Percentiles rank a stretch among this genome's conserved stretches.
Conservation (phyloP, 306 rosid genomes). For the Abrus precatorius region DNA sequence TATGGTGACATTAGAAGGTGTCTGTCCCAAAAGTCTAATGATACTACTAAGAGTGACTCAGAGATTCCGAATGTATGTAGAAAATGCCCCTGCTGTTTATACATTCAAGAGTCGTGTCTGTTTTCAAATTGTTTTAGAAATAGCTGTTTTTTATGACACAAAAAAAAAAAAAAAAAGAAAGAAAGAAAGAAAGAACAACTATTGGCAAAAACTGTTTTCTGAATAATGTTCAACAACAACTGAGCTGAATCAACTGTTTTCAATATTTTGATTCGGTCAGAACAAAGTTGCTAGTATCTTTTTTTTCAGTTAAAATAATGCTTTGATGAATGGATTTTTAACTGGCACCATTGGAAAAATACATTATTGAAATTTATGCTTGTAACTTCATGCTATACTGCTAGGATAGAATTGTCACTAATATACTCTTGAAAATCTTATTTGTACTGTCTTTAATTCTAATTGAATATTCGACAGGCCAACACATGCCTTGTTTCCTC, state of each 20-base stretch:
- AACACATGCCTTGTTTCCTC: constrained; percentile 77
- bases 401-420: constrained; percentile 15
- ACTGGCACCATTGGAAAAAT: constrained; percentile 4
- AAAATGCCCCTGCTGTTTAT: constrained; percentile 30
- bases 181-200: background rate
- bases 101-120: constrained; percentile 27
- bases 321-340: constrained; percentile 36
- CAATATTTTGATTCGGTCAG: background rate
- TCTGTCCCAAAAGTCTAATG: constrained; percentile 66
- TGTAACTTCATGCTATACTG: constrained; percentile 12
- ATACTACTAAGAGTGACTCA: constrained; percentile 57
- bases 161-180: background rate
- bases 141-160: background rate
- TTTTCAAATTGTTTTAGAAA: constrained; percentile 29
- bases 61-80: constrained; percentile 70
- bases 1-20: constrained; percentile 82
- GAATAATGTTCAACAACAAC: constrained; percentile 14
- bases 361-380: constrained; percentile 29
- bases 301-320: constrained; percentile 1
- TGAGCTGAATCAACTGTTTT: constrained; percentile 5
- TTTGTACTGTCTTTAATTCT: background rate
- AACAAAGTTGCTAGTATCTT: background rate
- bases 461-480: constrained; percentile 60
- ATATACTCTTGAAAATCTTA: constrained; percentile 29
- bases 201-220: background rate